Conservation (phyloP, 805 yeast species). For the Starmerella powellii region DNA sequence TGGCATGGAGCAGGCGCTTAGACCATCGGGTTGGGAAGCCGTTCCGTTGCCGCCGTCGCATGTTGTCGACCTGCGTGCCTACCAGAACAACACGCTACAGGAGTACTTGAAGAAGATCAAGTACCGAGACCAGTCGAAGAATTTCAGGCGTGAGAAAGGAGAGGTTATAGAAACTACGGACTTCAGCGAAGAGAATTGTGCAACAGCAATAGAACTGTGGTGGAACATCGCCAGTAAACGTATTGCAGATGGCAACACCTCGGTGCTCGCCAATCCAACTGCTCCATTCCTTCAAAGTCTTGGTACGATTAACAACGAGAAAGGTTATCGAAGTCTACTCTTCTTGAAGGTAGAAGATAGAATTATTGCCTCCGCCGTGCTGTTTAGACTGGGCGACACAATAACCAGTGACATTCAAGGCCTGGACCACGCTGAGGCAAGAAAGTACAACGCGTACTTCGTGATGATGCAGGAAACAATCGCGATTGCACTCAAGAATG, state of each 20-base stretch:
- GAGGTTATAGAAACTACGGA: constrained; percentile 29
- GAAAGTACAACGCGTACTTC: constrained; percentile 35
- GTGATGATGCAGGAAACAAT: constrained; percentile 40
- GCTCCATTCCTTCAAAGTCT: constrained; percentile 27
- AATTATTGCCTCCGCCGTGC: constrained; percentile 34
- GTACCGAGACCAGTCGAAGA: constrained; percentile 32
- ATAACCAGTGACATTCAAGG: constrained; percentile 38
- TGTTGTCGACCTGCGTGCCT: constrained; percentile 33
- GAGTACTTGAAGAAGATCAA: constrained; percentile 35
- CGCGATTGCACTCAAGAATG: constrained; percentile 32
- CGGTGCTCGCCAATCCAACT: constrained; percentile 31
- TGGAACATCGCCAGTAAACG: constrained; percentile 33
- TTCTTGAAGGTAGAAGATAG: constrained; percentile 32
- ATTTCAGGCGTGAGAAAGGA: constrained; percentile 31
- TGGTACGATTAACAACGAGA: constrained; percentile 25
- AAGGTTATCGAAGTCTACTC: constrained; percentile 28
- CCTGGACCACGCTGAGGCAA: constrained; percentile 32
- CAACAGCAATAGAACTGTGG: constrained; percentile 30
- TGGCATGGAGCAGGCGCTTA: constrained; percentile 28
- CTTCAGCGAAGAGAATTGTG: constrained; percentile 29
- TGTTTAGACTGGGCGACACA: constrained; percentile 36
- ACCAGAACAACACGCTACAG: constrained; percentile 26
- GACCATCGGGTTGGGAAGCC: constrained; percentile 33
- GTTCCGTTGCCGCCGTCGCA: constrained; percentile 33
- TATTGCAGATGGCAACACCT: constrained; percentile 31